Conservation (phyloP, 495 filamentous ascomycete genomes). For the Hypoxylon subgilvum region DNA sequence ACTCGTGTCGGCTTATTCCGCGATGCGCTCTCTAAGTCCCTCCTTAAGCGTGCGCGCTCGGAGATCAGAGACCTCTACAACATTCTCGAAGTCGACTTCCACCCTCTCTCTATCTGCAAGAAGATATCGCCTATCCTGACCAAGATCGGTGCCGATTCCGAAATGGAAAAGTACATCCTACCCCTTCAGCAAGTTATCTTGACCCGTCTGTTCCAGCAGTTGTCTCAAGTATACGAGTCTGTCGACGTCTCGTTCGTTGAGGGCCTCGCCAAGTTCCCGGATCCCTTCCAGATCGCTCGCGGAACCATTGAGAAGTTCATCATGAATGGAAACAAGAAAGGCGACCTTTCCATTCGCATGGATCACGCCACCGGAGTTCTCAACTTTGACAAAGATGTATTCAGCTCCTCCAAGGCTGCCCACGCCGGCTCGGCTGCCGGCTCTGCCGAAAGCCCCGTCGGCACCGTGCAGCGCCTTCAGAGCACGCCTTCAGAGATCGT, state of each 20-base stretch:
- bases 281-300: constrained; percentile 91
- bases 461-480: constrained; percentile 91
- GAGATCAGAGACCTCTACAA: constrained; percentile 97
- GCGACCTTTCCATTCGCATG: constrained; percentile 93
- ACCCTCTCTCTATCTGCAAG: constrained; percentile 96
- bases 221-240: constrained; percentile 98
- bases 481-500: constrained; percentile 98
- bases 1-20: constrained; percentile 91
- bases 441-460: constrained; percentile 84
- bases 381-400: constrained; percentile 97
- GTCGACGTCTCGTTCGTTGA: constrained; percentile 94
- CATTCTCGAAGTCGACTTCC: constrained; percentile 98
- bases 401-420: constrained; percentile 92
- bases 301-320: constrained; percentile 99
- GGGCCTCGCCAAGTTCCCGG: constrained; percentile 92
- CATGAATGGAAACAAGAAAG: constrained; percentile 99
- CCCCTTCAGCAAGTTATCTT: constrained; percentile 98
- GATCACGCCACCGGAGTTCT: constrained; percentile 93
- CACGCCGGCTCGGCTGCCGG: constrained; percentile 84
- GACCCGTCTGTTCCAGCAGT: constrained; percentile 96
- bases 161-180: constrained; percentile 94
- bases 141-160: constrained; percentile 90
- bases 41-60: constrained; percentile 86
- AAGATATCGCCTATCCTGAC: constrained; percentile 96
- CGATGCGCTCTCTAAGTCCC: constrained; percentile 91